phyloP scores from a whole-genome alignment of 352 stramenopile genomes.

The Phytophthora idaei region DNA sequence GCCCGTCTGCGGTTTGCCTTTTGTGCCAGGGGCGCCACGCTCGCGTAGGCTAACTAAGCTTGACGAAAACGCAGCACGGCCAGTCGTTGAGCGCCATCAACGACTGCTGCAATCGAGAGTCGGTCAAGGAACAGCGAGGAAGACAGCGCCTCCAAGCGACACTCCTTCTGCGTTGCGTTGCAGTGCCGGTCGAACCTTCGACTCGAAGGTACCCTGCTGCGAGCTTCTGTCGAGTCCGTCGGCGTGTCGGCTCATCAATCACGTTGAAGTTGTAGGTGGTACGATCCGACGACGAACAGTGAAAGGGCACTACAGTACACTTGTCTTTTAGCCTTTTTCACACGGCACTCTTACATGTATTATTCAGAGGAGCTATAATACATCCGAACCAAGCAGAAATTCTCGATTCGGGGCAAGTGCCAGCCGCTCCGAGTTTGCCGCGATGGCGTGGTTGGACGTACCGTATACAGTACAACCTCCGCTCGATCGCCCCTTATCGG shows the following conservation, averaged over 20 bases:
- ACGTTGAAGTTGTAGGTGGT: constrained; percentile 22
- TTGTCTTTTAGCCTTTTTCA: constrained; percentile 9
- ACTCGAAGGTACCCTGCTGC: constrained; percentile 9
- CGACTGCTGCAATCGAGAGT: constrained; percentile 4
- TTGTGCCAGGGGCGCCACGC: constrained; percentile 15
- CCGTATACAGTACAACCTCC: no score
- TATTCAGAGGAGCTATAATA: background rate
- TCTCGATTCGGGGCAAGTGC: background rate
- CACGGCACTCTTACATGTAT: background rate
- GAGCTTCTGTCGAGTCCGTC: constrained; percentile 36
- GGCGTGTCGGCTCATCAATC: background rate
- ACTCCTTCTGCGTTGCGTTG: constrained; percentile 8
- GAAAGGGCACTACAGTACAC: background rate
- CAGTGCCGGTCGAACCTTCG: background rate
- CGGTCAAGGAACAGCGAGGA: constrained; percentile 15
- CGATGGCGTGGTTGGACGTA: background rate
- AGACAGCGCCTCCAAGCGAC: constrained; percentile 8
- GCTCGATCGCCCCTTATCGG: no score
- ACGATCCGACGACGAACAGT: constrained; percentile 20
- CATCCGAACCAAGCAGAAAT: background rate
- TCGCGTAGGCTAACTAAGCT: constrained; percentile 1
- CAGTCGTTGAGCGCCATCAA: constrained; percentile 4
- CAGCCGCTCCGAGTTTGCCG: background rate
- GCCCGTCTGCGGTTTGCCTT: constrained; percentile 16
- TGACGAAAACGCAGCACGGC: constrained; percentile 11